Evolutionary conservation across 495 filamentous ascomycete genomes (phyloP).

Genomic region (Rhypophila decipiens): DNA sequence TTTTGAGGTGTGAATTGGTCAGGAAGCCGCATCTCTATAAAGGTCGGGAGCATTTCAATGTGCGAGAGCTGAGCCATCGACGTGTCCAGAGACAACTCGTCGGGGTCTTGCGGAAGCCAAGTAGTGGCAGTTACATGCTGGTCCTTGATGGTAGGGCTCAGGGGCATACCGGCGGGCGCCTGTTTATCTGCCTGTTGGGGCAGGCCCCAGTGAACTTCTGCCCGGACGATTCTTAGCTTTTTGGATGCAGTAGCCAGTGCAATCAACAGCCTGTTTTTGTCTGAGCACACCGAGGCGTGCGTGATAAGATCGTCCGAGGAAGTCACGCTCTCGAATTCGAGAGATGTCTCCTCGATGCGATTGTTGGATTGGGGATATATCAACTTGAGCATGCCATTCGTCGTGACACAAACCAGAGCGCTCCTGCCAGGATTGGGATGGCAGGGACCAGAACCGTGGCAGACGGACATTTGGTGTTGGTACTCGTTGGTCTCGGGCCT

Average conservation of each 20-base stretch:
- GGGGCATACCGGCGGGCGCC: slow-evolving; percentile 19
- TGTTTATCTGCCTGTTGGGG: slow-evolving; percentile 34
- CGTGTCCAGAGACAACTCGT: slow-evolving; percentile 38
- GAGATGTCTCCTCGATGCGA: slow-evolving; percentile 58
- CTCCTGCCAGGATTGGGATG: slow-evolving; percentile 60
- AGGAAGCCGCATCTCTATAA: neutral
- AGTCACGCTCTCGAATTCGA: slow-evolving; percentile 63
- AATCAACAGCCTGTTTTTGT: slow-evolving; percentile 57
- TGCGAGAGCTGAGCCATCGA: slow-evolving; percentile 57
- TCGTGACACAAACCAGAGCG: slow-evolving; percentile 64
- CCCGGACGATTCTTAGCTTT: slow-evolving; percentile 58
- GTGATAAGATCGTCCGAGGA: slow-evolving; percentile 66
- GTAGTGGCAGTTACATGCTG: slow-evolving; percentile 45
- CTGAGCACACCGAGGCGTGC: slow-evolving; percentile 72
- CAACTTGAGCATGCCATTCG: slow-evolving; percentile 60
- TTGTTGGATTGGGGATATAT: slow-evolving; percentile 61
- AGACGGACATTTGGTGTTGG: slow-evolving; percentile 38
- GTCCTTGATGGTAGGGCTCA: slow-evolving; percentile 40
- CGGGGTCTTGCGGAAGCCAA: slow-evolving; percentile 38
- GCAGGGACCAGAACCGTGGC: slow-evolving; percentile 57
- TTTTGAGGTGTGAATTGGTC: slow-evolving; percentile 37
- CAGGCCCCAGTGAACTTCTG: slow-evolving; percentile 48
- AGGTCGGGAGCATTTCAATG: slow-evolving; percentile 58
- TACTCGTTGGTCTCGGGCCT: slow-evolving; percentile 36
- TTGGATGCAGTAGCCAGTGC: slow-evolving; percentile 60